These are phyloP conservation scores for Hemisphaericaspora nanyangensis DNA, from an alignment of 805 yeast genomes.

Conservation along the genomic window DNA sequence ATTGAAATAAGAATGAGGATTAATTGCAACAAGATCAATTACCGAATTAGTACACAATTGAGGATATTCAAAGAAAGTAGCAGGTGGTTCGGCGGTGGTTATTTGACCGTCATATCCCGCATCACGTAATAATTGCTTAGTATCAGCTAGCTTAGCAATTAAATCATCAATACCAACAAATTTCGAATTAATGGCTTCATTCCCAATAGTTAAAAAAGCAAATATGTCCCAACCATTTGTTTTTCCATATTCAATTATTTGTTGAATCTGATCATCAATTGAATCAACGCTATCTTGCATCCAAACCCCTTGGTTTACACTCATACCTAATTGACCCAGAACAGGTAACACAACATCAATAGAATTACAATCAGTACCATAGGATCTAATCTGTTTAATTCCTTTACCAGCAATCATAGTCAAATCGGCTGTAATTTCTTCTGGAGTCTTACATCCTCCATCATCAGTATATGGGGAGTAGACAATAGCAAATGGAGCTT, in stretches of 20 bases:
- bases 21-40: slow-evolving; percentile 81
- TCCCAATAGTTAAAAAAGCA: slow-evolving; percentile 77
- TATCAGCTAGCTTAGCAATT: slow-evolving; percentile 58
- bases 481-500: slow-evolving; percentile 57
- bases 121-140: slow-evolving; percentile 49
- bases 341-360: slow-evolving; percentile 62
- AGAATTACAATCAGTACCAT: slow-evolving; percentile 84
- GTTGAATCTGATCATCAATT: slow-evolving; percentile 55
- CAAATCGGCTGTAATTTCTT: slow-evolving; percentile 57
- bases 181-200: slow-evolving; percentile 74
- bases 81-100: slow-evolving; percentile 92
- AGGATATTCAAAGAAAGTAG: slow-evolving; percentile 58
- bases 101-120: slow-evolving; percentile 78
- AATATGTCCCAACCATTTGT: slow-evolving; percentile 69
- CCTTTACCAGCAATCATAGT: slow-evolving; percentile 54
- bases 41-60: slow-evolving; percentile 63
- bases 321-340: slow-evolving; percentile 56
- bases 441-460: slow-evolving; percentile 61
- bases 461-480: slow-evolving; percentile 76
- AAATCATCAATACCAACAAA: slow-evolving; percentile 61
- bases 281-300: slow-evolving; percentile 66
- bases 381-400: slow-evolving; percentile 65
- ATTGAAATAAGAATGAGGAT: slow-evolving; percentile 85
- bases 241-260: slow-evolving; percentile 44
- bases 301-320: slow-evolving; percentile 87